Conservation (phyloP, 2,329 filamentous ascomycete genomes). For the Pseudogymnoascus sp. region DNA sequence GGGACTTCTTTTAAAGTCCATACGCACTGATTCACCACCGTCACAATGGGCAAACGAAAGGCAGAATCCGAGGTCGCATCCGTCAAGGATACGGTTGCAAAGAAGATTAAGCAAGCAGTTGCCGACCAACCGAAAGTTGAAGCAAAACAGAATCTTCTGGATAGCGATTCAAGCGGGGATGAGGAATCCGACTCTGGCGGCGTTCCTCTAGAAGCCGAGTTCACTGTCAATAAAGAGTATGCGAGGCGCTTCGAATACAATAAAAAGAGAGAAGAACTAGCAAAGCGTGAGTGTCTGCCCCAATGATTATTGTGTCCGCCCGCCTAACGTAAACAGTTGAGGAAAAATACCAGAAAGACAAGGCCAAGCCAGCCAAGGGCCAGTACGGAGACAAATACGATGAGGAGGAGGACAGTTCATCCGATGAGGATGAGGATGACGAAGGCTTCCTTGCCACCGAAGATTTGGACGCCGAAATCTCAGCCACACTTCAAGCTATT, state of each 20-base stretch:
- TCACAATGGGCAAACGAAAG: constrained; percentile 29
- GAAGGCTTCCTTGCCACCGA: constrained; percentile 80
- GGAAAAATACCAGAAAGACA: constrained; percentile 63
- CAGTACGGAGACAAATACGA: constrained; percentile 38
- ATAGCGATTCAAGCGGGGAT: constrained; percentile 33
- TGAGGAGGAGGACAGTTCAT: constrained; percentile 58
- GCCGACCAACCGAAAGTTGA: constrained; percentile 18
- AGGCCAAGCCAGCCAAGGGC: constrained; percentile 34
- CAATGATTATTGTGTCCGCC: constrained; percentile 10
- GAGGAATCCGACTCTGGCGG: constrained; percentile 30
- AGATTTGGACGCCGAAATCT: constrained; percentile 78
- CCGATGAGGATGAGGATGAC: constrained; percentile 82
- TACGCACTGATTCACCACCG: constrained; percentile 1
- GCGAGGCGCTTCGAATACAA: constrained; percentile 90
- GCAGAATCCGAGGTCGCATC: constrained; percentile 21
- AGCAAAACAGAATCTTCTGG: constrained; percentile 39
- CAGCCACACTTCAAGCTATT: constrained; percentile 79
- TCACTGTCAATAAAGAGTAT: constrained; percentile 88
- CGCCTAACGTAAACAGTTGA: constrained; percentile 55
- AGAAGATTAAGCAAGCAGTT: constrained; percentile 24
- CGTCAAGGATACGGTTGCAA: constrained; percentile 15
- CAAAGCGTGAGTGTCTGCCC: constrained; percentile 48
- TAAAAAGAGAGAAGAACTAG: constrained; percentile 87
- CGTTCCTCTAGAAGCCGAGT: constrained; percentile 32
- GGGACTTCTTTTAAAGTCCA: neutral